Percentiles rank a stretch among this genome's conserved stretches.
Evolutionary conservation across 2,329 filamentous ascomycete genomes (phyloP).

Genomic region (Xylariaceae sp.): DNA sequence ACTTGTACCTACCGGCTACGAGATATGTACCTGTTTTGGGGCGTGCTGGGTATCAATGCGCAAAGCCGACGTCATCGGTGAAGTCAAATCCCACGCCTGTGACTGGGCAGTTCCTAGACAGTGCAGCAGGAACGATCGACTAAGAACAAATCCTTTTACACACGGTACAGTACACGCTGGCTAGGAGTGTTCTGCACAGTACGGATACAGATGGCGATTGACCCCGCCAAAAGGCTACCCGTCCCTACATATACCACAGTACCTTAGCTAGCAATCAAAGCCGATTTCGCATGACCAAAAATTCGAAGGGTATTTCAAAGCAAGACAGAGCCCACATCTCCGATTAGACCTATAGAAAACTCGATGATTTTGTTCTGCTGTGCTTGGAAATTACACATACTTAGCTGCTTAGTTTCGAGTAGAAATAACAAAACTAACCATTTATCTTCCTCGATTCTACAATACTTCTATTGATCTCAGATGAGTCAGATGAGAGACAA

Average conservation of each 20-base stretch:
- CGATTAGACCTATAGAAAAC: not conserved
- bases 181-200: not conserved
- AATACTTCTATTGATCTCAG: too few species aligned
- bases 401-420: too few species aligned
- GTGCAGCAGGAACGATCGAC: not conserved
- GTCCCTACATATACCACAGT: too few species aligned
- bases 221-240: slow-evolving; percentile 5
- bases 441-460: not conserved
- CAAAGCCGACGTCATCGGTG: slow-evolving; percentile 19
- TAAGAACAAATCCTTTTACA: not conserved
- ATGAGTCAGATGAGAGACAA: too few species aligned
- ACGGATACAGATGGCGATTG: not conserved
- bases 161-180: not conserved
- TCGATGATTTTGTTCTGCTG: too few species aligned
- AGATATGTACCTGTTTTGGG: too few species aligned
- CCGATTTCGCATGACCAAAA: slow-evolving; percentile 31
- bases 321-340: slow-evolving; percentile 6
- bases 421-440: too few species aligned
- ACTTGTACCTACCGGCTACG: too few species aligned
- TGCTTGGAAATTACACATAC: too few species aligned
- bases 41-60: not conserved
- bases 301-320: slow-evolving; percentile 30
- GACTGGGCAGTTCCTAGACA: not conserved
- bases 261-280: slow-evolving; percentile 1
- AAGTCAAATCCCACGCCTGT: not conserved